phyloP scores from a whole-genome alignment of 2,329 filamentous ascomycete genomes.

The Stachybotrys chartarum region DNA sequence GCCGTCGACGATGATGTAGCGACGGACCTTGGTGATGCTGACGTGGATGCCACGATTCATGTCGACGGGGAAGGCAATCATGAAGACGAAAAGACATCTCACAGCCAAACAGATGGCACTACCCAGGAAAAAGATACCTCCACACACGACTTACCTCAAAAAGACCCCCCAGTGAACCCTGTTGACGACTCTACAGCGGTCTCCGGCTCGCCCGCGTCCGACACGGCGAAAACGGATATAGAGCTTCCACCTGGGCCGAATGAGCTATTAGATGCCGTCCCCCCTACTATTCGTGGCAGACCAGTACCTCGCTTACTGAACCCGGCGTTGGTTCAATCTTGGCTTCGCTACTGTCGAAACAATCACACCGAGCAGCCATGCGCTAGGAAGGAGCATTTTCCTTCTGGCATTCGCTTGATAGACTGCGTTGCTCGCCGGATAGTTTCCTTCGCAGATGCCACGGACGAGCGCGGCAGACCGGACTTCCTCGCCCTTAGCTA shows the following conservation, averaged over 20 bases:
- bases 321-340: conserved; percentile 19
- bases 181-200: no score
- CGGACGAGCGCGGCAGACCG: conserved; percentile 8
- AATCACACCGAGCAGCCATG: conserved; percentile 19
- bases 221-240: no score
- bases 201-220: no score
- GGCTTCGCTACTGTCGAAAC: conserved; percentile 26
- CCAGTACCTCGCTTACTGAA: conserved; percentile 21
- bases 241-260: neutral
- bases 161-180: no score
- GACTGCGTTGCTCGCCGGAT: conserved; percentile 21
- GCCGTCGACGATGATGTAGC: conserved; percentile 14
- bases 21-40: conserved; percentile 12
- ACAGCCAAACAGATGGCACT: no score
- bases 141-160: no score
- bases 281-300: conserved; percentile 20
- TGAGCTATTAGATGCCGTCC: neutral
- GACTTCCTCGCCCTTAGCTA: conserved; percentile 30
- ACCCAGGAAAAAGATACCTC: no score
- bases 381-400: conserved; percentile 7
- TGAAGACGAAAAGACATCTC: no score
- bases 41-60: conserved; percentile 6
- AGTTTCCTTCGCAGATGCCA: conserved; percentile 19
- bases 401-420: conserved; percentile 22
- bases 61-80: neutral